Evolutionary conservation across 2,329 filamentous ascomycete genomes (phyloP).

Genomic region (Venturia nashicola): DNA sequence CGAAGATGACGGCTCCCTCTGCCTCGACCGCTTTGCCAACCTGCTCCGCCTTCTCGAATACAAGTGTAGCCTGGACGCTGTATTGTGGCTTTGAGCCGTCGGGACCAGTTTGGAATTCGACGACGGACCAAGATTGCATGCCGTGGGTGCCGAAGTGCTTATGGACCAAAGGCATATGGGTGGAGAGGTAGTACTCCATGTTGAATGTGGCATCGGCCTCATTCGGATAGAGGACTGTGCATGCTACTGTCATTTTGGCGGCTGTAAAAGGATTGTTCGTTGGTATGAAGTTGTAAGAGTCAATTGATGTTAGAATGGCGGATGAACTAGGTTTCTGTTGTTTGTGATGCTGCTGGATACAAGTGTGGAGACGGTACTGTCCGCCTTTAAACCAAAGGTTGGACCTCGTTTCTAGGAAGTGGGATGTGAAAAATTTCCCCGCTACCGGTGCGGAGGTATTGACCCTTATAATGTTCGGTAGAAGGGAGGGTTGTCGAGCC

Average conservation of each 20-base stretch:
- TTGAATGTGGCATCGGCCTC: slow-evolving; percentile 3
- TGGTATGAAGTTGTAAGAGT: not conserved
- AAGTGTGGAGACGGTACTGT: not conserved
- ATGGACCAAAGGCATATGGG: slow-evolving; percentile 5
- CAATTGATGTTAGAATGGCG: not conserved
- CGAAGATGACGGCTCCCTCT: slow-evolving; percentile 1
- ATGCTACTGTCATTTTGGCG: not conserved
- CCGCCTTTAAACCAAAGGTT: not conserved
- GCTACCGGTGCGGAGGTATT: not conserved
- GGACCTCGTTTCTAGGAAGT: not conserved
- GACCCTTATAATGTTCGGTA: not conserved
- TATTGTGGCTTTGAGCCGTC: not conserved
- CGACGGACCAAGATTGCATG: not conserved
- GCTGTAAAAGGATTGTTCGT: not conserved
- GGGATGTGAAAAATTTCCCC: not conserved
- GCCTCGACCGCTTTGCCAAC: not conserved
- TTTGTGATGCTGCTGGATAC: not conserved
- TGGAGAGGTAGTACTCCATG: slow-evolving; percentile 5
- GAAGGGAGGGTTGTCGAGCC: not conserved
- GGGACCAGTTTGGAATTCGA: not conserved
- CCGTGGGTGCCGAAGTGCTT: slow-evolving; percentile 4
- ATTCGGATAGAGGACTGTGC: slow-evolving; percentile 2
- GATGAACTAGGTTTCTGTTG: not conserved
- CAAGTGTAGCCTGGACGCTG: slow-evolving; percentile 3
- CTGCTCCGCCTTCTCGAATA: slow-evolving; percentile 3